Percentiles rank a stretch among this genome's conserved stretches.
These are phyloP conservation scores for Aspergillus sparsus DNA, from an alignment of 495 filamentous ascomycete genomes.

Conservation along the genomic window DNA sequence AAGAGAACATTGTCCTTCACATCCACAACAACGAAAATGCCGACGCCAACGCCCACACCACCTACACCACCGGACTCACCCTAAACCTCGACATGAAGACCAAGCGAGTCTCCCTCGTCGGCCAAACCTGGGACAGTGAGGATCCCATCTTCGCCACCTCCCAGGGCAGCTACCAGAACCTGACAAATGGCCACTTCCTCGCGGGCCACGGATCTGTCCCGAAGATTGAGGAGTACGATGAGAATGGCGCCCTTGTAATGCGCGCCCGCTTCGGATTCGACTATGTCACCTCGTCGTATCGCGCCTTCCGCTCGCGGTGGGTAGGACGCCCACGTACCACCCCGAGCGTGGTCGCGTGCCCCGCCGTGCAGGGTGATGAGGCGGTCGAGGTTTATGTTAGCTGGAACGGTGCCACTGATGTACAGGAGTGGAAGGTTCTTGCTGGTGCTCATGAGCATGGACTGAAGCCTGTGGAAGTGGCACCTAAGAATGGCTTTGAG, in stretches of 20 bases:
- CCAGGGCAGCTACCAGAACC: conserved; percentile 46
- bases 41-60: conserved; percentile 16
- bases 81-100: conserved; percentile 27
- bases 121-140: conserved; percentile 26
- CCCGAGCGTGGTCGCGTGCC: conserved; percentile 26
- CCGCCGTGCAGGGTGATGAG: neutral
- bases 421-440: conserved; percentile 21
- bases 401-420: conserved; percentile 41
- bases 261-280: conserved; percentile 27
- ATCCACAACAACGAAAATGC: conserved; percentile 36
- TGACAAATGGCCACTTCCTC: conserved; percentile 43
- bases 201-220: conserved; percentile 45
- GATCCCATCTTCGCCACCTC: conserved; percentile 36
- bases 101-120: conserved; percentile 21
- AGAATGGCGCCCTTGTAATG: conserved; percentile 26
- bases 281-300: conserved; percentile 28
- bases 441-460: neutral
- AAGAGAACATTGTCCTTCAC: conserved; percentile 23
- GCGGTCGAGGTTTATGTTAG: conserved; percentile 30
- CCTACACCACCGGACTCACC: conserved; percentile 30
- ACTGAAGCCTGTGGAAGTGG: neutral
- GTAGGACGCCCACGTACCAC: conserved; percentile 23
- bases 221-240: conserved; percentile 47
- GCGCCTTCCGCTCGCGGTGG: conserved; percentile 27
- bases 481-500: conserved; percentile 14